Base-by-base conservation (phyloP, 2,329 filamentous ascomycete species). In the Xylariaceae sp. region DNA sequence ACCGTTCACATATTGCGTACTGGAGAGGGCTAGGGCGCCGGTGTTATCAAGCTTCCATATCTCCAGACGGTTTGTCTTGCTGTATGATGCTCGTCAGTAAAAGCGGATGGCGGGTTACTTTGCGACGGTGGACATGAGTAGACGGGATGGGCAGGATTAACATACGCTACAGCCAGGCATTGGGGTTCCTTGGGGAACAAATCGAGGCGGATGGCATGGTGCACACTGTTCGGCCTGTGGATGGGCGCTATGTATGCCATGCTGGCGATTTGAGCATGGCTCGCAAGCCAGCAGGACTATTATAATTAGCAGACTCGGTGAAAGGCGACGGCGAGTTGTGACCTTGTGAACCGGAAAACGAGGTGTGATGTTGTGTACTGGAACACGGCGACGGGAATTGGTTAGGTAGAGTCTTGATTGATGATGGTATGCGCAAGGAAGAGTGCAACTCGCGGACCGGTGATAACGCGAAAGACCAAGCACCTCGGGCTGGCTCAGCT, bases 241-340 rank as follows among this genome's bases (percentile, higher is more conserved):
- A 99, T 94, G 45, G 94, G 92, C 62, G 91, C 92, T 70, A 99
- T 80, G 74, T 97, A 99, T 55, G 94, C 89, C 94, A 99, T 99
- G 58, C 57, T 70, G 66, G n/a, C 45, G 60, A 6, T 51, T 56
- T 66, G 68, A 60, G 54, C 70, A 72, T 70, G 57, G 59, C 60
- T 66, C 55, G 62, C 13, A 35, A 15, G 34, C 39, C 44, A 37
- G 30, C 44, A 7, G 56, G 10, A n/a, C 42, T 50, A 48, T 10
- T 37, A n/a, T 37, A 48, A 51, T 45, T 53, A 42, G 39, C 47
- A 37, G 42, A 49, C 50, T 13, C 17, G 55, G 44, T 48, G 34
- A 53, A 15, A 53, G 53, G 48, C 37, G 37, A 42, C 37, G 9
- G 9, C 13, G 9, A 42, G 4, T n/a, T 45, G 42, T 45, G 42